Evolutionary conservation across 78 protist species (phyloP), one percentile per base, ranked within the genome.

Genomic region (Dictyostelium discoideum): DNA sequence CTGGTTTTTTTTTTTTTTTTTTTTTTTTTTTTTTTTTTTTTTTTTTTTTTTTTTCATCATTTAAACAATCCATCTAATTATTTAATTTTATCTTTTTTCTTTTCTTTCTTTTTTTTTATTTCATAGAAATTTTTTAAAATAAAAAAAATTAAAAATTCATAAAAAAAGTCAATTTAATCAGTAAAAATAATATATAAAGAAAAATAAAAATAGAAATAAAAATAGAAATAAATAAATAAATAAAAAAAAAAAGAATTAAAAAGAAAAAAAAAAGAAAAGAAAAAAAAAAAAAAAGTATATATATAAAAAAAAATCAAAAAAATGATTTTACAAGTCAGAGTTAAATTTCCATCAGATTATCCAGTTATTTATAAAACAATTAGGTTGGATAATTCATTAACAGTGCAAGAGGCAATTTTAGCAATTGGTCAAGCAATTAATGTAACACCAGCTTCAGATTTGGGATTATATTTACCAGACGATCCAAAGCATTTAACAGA

Each of bases 331-430:
- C 93, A 88, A 88, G 73, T 88, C 48, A 88, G 93, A 88, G 84
- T 88, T 44, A 88, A 88, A 83, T 88, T 88, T 80, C 93, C 93
- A 80, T 24, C 86, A 29, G 93, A 88, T 32, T 88, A 88, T 26
- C 93, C 93, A 22, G 86, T 88, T 1, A 88, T 88, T 46, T 88
- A 80, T 80, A 88, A 88, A 46, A 88, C 93, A 22, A 16, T 88
- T 37, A 10, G 93, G 69, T 67, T 88, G 26, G 93, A 88, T 80
- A 48, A 78, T 11, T 74, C 93, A 65, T 65, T 88, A 10, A 88
- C 93, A 65, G 93, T 88, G n/a, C 85, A 65, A 65, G 85, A 88
- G 22, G 93, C 93, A 26, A 80, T 88, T 7, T 40, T 72, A 22
- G 85, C 93, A n/a, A 88, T 88, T 46, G 93, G 86, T 1, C 74